phyloP scores from a whole-genome alignment of 75 land plant genomes.

The Pinus albicaulis region DNA sequence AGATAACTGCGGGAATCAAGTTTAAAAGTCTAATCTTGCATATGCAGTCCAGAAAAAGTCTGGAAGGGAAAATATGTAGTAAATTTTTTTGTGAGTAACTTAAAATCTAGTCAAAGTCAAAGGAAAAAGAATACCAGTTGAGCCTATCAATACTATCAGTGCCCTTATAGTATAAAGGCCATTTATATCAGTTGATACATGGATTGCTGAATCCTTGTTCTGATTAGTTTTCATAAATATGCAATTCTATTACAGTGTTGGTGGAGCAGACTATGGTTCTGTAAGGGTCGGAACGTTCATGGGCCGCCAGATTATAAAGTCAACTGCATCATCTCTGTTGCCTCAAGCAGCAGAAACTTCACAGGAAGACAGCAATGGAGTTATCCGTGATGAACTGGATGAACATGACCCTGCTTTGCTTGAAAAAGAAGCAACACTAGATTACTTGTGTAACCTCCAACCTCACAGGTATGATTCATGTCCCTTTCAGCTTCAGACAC shows the following conservation, averaged over 20 bases:
- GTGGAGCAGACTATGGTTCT: conserved; percentile 98
- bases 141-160: too few relatives aligned
- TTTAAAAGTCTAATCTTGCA: too few relatives aligned
- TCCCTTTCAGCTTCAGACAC: background rate
- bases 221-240: background rate
- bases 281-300: conserved; percentile 93
- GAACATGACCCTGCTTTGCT: conserved; percentile 42
- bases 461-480: conserved; percentile 60
- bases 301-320: conserved; percentile 86
- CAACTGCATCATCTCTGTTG: conserved; percentile 37
- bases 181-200: background rate
- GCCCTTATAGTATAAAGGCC: too few relatives aligned
- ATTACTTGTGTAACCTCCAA: conserved; percentile 81
- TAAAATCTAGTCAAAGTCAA: too few relatives aligned
- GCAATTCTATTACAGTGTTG: conserved; percentile 56
- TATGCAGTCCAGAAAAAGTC: too few relatives aligned
- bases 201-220: background rate
- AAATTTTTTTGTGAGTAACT: too few relatives aligned
- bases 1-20: too few relatives aligned
- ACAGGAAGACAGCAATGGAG: conserved; percentile 15
- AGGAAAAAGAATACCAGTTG: too few relatives aligned
- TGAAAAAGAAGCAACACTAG: conserved; percentile 56
- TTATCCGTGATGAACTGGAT: conserved; percentile 39
- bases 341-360: background rate
- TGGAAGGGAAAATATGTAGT: too few relatives aligned